phyloP scores from a whole-genome alignment of 805 yeast genomes.

The Naumovozyma castellii region DNA sequence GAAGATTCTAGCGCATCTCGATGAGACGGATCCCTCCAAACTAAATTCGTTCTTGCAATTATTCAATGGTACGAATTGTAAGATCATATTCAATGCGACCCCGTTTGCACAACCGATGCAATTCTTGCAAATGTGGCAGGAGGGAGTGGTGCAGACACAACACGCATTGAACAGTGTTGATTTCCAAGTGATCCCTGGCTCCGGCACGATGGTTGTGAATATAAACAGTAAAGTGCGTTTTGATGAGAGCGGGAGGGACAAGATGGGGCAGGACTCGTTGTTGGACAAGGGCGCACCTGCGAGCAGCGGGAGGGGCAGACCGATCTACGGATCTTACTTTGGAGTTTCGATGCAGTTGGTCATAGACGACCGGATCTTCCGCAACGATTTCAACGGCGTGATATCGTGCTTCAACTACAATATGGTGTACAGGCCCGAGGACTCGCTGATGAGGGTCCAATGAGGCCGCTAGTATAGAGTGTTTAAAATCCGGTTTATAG shows the following conservation, averaged over 20 bases:
- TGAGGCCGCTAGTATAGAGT: no score
- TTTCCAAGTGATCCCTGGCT: conserved; percentile 58
- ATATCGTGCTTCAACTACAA: conserved; percentile 59
- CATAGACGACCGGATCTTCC: conserved; percentile 39
- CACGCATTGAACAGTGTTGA: conserved; percentile 59
- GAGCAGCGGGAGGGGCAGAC: conserved; percentile 27
- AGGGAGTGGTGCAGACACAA: conserved; percentile 36
- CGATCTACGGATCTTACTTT: conserved; percentile 60
- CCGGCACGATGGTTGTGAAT: conserved; percentile 43
- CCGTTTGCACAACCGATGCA: conserved; percentile 25
- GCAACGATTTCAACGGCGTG: conserved; percentile 27
- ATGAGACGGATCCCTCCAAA: conserved; percentile 26
- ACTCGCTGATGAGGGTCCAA: conserved; percentile 28
- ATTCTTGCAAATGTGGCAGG: conserved; percentile 28
- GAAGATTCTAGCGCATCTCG: conserved; percentile 29
- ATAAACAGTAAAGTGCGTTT: conserved; percentile 54
- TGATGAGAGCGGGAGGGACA: conserved; percentile 65
- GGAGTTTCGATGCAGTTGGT: conserved; percentile 56
- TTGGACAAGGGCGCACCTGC: conserved; percentile 31
- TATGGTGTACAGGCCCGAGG: conserved; percentile 53
- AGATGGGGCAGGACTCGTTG: conserved; percentile 50
- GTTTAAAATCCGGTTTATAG: neutral
- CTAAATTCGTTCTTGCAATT: conserved; percentile 22
- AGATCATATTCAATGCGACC: conserved; percentile 25
- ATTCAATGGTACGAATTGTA: conserved; percentile 19